Evolutionary conservation across 73 alveolate species (phyloP).

Genomic region (Blepharisma stoltei): DNA sequence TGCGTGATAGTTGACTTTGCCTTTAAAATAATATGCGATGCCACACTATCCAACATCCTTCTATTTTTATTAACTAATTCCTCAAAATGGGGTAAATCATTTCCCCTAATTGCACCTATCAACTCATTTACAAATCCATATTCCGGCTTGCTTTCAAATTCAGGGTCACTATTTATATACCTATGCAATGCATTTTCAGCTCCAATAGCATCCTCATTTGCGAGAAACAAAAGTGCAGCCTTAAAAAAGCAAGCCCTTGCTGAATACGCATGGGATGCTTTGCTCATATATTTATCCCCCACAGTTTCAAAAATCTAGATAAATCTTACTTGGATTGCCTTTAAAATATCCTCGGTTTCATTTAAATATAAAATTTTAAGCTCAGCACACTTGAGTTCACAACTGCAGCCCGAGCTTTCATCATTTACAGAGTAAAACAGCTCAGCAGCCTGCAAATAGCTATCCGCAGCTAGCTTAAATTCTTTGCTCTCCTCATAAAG

Average conservation of each 20-base stretch:
- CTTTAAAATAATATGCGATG: conserved; percentile 30
- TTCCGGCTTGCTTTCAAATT: conserved; percentile 72
- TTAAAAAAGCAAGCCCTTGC: conserved; percentile 78
- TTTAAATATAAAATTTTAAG: conserved; percentile 48
- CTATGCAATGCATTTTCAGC: conserved; percentile 61
- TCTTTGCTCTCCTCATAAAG: conserved; percentile 59
- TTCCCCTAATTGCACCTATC: conserved; percentile 41
- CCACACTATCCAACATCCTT: conserved; percentile 49
- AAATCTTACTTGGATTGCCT: conserved; percentile 44
- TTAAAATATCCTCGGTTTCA: conserved; percentile 47
- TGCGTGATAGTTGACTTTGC: conserved; percentile 31
- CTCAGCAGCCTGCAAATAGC: conserved; percentile 72
- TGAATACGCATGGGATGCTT: conserved; percentile 51
- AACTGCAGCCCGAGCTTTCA: conserved; percentile 55
- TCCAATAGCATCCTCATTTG: conserved; percentile 75
- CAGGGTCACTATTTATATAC: conserved; percentile 67
- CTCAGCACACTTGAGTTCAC: conserved; percentile 69
- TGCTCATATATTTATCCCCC: conserved; percentile 61
- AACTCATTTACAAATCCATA: conserved; percentile 44
- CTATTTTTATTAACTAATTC: conserved; percentile 35
- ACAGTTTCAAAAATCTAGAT: conserved; percentile 58
- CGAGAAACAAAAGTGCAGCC: conserved; percentile 56
- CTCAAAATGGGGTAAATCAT: conserved; percentile 40
- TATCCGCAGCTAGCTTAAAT: conserved; percentile 62
- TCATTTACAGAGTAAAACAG: conserved; percentile 61